Conservation (phyloP, 2,329 filamentous ascomycete genomes). For the Ceratocystis cubensis region DNA sequence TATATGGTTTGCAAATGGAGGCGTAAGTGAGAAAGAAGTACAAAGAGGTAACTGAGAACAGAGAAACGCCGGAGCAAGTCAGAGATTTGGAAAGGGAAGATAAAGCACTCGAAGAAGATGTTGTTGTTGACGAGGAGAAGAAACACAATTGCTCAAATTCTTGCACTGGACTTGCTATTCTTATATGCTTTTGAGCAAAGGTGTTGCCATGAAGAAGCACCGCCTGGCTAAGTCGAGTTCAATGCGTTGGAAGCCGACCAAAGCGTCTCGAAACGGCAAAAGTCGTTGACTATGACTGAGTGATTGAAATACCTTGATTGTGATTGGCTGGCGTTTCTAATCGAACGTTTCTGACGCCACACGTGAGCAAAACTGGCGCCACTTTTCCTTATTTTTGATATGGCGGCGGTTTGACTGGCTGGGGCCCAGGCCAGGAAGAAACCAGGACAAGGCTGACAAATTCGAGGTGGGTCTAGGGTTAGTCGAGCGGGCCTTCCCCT, state of each 20-base stretch:
- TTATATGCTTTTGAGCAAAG: slow-evolving; percentile 18
- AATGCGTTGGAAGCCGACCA: slow-evolving; percentile 11
- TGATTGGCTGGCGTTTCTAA: slow-evolving; percentile 18
- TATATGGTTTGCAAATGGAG: background rate
- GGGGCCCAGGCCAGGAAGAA: background rate
- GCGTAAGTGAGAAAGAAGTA: background rate
- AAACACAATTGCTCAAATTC: slow-evolving; percentile 3
- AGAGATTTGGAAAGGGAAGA: background rate
- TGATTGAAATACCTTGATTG: slow-evolving; percentile 20
- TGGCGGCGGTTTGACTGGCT: background rate
- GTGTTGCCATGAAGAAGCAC: slow-evolving; percentile 5
- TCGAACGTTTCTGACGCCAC: slow-evolving; percentile 7
- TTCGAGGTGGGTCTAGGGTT: background rate
- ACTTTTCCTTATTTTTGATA: slow-evolving; percentile 3
- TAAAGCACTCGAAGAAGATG: background rate
- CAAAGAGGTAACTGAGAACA: background rate
- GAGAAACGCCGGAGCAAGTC: no score
- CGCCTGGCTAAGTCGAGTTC: background rate
- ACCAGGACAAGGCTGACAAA: background rate
- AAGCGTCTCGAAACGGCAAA: slow-evolving; percentile 17
- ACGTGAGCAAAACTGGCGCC: slow-evolving; percentile 9
- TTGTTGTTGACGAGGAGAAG: background rate
- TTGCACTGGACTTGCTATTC: background rate
- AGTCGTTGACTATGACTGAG: slow-evolving; percentile 14
- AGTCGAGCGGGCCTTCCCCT: background rate